Evolutionary conservation across 148 eudicot genomes (phyloP), one percentile per base, ranked within the genome.

Genomic region (Rheum nobile): DNA sequence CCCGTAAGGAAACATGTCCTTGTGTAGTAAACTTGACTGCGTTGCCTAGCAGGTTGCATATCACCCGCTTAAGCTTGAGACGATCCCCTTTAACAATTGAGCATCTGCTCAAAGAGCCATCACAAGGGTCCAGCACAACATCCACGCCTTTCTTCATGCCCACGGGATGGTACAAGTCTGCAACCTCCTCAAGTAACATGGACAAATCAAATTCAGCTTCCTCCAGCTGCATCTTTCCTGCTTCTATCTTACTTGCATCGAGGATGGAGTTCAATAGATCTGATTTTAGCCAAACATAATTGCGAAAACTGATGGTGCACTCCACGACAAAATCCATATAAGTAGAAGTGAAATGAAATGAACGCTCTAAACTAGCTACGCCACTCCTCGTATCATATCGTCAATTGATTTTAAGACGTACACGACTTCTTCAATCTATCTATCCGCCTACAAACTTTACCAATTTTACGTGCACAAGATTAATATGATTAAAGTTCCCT

Each of bases 11-110:
- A 14, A 94, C 84, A 76, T 89, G 86, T 1, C 98, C 98, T 19
- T 86, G 78, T 3, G 86, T 71, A 9, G 98, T 94, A 77, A 86
- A 94, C 75, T 94, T 94, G 48, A 94, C 83, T 0, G 98, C 97
- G 75, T 94, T 94, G 79, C 89, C 89, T 10, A 94, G 52, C 74
- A 94, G 74, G 82, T 94, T 94, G 61, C 63, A 77, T 31, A 94
- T 37, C 24, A 94, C 88, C 72, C 88, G 97, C 72, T 84, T 88
- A 4, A 94, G 76, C 76, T 87, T 94, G 34, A 83, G 79, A 14
- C 80, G 75, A 37, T 94, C 98, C 2, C 98, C 97, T 81, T 72
- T 88, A 29, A 89, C 91, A 8, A 31, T 77, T 35, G 83, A 69
- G 71, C 48, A 71, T 24, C 83, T 84, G 37, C 54, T 74, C 59